Percentiles rank a stretch among this genome's conserved stretches.
These are phyloP conservation scores for Mycena capillaripes DNA, from an alignment of 768 basidiomycete species.

Conservation along the genomic window DNA sequence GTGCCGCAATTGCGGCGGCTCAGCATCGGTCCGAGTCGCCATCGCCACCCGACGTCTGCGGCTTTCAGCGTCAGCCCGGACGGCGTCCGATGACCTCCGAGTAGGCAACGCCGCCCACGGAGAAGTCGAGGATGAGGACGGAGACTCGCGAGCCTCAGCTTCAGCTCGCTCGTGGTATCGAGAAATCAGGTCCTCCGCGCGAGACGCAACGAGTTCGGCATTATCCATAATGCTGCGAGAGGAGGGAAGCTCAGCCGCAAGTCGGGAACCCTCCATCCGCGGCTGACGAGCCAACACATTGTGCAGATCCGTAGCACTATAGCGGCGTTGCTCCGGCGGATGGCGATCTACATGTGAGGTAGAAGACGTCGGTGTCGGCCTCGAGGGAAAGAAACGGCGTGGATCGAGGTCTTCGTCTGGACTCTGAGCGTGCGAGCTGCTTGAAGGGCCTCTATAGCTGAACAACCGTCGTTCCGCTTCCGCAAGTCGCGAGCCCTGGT, in stretches of 20 bases:
- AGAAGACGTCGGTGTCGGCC: conserved; percentile 14
- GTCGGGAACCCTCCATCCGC: conserved; percentile 33
- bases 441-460: conserved; percentile 21
- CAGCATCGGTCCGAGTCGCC: not conserved
- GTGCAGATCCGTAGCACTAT: conserved; percentile 39
- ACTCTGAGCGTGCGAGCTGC: conserved; percentile 6
- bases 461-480: conserved; percentile 31
- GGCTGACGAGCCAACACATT: conserved; percentile 36
- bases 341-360: conserved; percentile 11
- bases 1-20: conserved; percentile 21
- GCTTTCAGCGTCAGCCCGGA: conserved; percentile 7
- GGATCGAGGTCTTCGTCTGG: conserved; percentile 12
- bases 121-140: conserved; percentile 18
- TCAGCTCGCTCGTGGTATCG: conserved; percentile 43
- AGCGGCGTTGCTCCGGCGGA: conserved; percentile 14
- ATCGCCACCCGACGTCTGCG: conserved; percentile 17
- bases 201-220: no score
- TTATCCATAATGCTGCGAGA: no score
- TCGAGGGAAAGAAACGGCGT: conserved; percentile 33
- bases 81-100: not conserved
- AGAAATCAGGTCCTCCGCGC: conserved; percentile 48
- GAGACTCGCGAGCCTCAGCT: conserved; percentile 22
- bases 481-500: conserved; percentile 6
- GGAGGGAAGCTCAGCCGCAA: conserved; percentile 18
- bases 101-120: conserved; percentile 38